These are phyloP conservation scores for Penicillium bialowiezense DNA, from an alignment of 495 filamentous ascomycete genomes.

Conservation along the genomic window DNA sequence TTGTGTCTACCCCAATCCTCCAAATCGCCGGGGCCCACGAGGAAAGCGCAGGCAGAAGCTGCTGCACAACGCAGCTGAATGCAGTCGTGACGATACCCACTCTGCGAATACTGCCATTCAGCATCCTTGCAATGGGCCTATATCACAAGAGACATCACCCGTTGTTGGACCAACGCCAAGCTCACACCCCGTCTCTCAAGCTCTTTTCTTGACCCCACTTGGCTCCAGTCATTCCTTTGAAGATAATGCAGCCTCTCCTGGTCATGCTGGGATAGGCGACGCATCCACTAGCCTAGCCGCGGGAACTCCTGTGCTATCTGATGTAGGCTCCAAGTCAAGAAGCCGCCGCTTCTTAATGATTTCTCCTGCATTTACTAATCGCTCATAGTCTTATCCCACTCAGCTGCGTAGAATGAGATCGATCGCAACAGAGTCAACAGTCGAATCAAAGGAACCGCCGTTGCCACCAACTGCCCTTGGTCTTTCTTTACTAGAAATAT, in stretches of 20 bases:
- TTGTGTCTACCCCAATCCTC: neutral
- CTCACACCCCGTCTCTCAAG: neutral
- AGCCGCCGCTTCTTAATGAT: neutral
- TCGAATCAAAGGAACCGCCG: neutral
- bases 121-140: neutral
- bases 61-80: neutral
- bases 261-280: neutral
- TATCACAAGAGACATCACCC: neutral
- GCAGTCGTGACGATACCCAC: neutral
- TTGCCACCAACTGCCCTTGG: neutral
- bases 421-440: neutral
- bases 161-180: too few species aligned
- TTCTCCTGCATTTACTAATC: neutral
- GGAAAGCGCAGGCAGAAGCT: neutral
- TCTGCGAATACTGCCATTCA: neutral
- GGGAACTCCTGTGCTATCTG: neutral
- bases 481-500: constrained; percentile 3
- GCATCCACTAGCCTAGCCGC: neutral
- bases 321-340: neutral
- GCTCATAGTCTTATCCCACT: neutral
- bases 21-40: neutral
- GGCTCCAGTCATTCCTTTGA: neutral
- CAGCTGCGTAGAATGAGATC: neutral
- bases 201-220: neutral
- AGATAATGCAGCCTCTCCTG: neutral